Evolutionary conservation across 2,329 filamentous ascomycete species (phyloP), one percentile per base, ranked within the genome.

Genomic region (Talaromyces sp.): DNA sequence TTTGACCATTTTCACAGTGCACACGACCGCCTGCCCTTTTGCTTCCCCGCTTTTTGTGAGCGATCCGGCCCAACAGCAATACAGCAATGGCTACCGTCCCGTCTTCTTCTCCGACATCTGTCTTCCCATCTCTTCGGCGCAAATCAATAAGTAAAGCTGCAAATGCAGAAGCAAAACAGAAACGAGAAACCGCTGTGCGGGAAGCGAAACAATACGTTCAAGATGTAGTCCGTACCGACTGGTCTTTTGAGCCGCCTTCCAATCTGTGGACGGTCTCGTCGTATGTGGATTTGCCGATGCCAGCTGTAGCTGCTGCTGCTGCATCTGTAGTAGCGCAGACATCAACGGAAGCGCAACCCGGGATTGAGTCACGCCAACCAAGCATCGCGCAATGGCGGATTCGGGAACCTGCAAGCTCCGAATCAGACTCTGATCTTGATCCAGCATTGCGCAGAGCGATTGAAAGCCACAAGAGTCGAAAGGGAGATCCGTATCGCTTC

Each of bases 141-240:
- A 71, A 69, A 65, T 68, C 70, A 31, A 61, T 41, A 27, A 52
- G 66, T 59, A 65, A 68, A 68, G 16, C 62, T 65, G 50, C 35
- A 37, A 59, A 47, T 22, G 61, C 61, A 14, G 61, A 63, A 37
- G 56, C 41, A n/a, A 60, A 66, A 45, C 76, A 79, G 37, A 68
- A 71, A 60, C 77, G 77, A 67, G 78, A 79, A 60, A 70, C 72
- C 4, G 77, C 78, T 41, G 74, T 78, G 57, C 77, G 76, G 63
- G 75, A 78, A 33, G 78, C 78, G 33, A 82, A 79, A 67, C 69
- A 71, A 31, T 76, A 79, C 59, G 71, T 81, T 58, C 76, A 74
- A 52, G 72, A 77, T 22, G 72, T 78, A 19, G 73, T 81, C 27
- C 76, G 78, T 31, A 76, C 78, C 66, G 79, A 81, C 72, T 82